phyloP scores from a whole-genome alignment of 257 asterid genomes.

The Scutellaria minor region DNA sequence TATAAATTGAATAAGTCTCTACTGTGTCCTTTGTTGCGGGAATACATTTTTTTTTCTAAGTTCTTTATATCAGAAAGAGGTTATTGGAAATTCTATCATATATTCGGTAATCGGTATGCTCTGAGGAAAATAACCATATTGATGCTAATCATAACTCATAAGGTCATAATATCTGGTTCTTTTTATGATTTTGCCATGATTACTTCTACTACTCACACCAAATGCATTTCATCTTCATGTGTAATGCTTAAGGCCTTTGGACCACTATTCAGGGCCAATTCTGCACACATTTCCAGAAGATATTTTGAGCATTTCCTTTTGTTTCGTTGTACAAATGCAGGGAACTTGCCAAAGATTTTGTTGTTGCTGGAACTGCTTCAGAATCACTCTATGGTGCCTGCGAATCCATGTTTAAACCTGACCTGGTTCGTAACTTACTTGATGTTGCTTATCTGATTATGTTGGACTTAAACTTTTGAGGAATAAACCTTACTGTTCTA shows the following conservation, averaged over 20 bases:
- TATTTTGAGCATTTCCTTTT: background rate
- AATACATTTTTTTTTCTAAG: background rate
- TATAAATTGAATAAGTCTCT: background rate
- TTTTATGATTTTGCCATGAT: background rate
- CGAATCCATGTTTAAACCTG: slow-evolving; percentile 96
- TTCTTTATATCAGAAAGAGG: no score
- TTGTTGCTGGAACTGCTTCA: slow-evolving; percentile 94
- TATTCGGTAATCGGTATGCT: background rate
- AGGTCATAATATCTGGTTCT: background rate
- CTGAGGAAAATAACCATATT: background rate
- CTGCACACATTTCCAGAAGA: background rate
- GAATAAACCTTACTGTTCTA: background rate
- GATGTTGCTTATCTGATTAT: slow-evolving; percentile 18
- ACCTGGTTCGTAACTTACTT: slow-evolving; percentile 64
- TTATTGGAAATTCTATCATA: background rate
- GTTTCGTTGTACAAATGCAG: slow-evolving; percentile 45
- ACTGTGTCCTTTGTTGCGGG: background rate
- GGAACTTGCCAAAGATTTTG: slow-evolving; percentile 98
- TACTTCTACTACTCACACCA: background rate
- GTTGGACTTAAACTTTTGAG: slow-evolving; percentile 2
- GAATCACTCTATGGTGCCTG: slow-evolving; percentile 99
- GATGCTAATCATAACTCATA: background rate
- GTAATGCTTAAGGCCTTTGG: slow-evolving; percentile 4
- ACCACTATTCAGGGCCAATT: slow-evolving; percentile 7
- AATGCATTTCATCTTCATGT: slow-evolving; percentile 10